Base-by-base conservation (phyloP, 192 early-diverging fungal species). In the Gonapodya sp. region DNA sequence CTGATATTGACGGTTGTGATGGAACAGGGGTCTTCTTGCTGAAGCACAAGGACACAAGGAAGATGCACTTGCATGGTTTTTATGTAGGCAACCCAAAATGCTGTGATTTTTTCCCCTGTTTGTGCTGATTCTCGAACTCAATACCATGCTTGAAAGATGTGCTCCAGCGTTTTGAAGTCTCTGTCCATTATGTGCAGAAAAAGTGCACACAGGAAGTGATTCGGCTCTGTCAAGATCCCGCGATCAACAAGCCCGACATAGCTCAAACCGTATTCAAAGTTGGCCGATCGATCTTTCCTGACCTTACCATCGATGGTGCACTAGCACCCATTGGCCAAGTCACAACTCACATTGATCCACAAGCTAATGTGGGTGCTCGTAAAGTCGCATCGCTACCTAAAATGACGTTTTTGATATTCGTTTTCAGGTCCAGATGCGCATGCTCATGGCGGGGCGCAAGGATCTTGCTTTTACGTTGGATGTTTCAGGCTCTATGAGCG, bases 51-150 rank as follows among this genome's bases (percentile, higher is more conserved):
- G 78, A 35, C 34, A 72, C 2, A 78, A 36, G 35, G 35, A 30
- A 16, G 85, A 85, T 30, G 85, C 85, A 8, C 75, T 84, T 8
- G 83, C 85, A n/a, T 85, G 83, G 83, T 85, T 79, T 78, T 81
- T 80, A 0, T 85, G 46, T 64, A 24, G 24, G 46, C 46, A 64
- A 64, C 46, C 46, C 46, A 24, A 64, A 64, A 64, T 64, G 46
- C 46, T 8, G 46, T 64, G 24, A 64, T 64, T 64, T 64, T 8
- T 24, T 64, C 24, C n/a, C 24, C 46, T 64, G 46, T 64, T 64
- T 64, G 46, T 24, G 8, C 46, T 64, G 24, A 64, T 64, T 64
- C 46, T 64, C 46, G 46, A 64, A 64, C 8, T 64, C 46, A 64
- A 64, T 16, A 64, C 46, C 46, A 64, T 64, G 46, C 24, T 64